phyloP scores from a whole-genome alignment of 805 yeast species.

The Komagataella pseudopastoris region DNA sequence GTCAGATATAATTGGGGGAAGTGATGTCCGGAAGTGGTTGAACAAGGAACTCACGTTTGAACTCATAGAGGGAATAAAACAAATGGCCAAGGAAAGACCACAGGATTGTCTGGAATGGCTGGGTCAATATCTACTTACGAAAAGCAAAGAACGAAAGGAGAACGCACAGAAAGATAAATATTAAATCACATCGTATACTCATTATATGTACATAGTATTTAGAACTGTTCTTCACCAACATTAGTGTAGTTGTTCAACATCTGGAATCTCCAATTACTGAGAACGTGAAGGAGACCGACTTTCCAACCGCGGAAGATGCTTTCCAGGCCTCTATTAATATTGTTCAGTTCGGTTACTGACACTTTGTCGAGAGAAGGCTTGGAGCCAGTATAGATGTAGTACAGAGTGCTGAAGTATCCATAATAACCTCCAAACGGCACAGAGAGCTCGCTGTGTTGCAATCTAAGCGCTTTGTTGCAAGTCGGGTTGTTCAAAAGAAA shows the following conservation, averaged over 20 bases:
- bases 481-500: constrained; percentile 29
- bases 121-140: constrained; percentile 23
- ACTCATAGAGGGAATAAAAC: constrained; percentile 27
- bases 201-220: background rate
- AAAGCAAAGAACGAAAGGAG: constrained; percentile 3
- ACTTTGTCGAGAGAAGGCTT: constrained; percentile 14
- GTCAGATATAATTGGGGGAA: constrained; percentile 39
- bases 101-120: constrained; percentile 24
- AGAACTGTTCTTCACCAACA: constrained; percentile 27
- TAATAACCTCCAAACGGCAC: constrained; percentile 43
- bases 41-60: constrained; percentile 32
- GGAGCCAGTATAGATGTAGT: constrained; percentile 27
- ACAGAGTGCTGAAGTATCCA: constrained; percentile 41
- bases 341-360: constrained; percentile 4
- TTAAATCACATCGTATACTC: background rate
- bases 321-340: constrained; percentile 29
- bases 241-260: constrained; percentile 39
- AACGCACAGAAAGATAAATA: background rate
- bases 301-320: constrained; percentile 84
- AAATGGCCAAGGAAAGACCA: constrained; percentile 20
- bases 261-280: constrained; percentile 75
- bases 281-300: constrained; percentile 63
- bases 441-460: constrained; percentile 36
- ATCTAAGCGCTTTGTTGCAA: constrained; percentile 28
- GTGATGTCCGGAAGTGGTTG: constrained; percentile 33